Percentiles rank a stretch among this genome's conserved stretches.
phyloP scores from a whole-genome alignment of 371 early-diverging fungal species.

The Mortierella sp. region DNA sequence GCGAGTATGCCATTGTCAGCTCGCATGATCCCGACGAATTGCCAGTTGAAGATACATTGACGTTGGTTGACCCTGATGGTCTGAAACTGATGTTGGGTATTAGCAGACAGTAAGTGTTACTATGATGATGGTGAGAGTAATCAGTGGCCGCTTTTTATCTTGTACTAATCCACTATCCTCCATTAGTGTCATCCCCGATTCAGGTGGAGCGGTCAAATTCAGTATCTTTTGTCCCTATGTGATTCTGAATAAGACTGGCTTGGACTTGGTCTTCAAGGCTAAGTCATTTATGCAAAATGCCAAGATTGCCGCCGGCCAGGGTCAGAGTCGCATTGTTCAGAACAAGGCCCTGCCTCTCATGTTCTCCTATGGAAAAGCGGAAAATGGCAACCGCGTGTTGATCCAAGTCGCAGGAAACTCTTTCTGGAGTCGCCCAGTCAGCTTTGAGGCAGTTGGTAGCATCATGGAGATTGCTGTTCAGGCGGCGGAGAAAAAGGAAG shows the following conservation, averaged over 20 bases:
- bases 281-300: constrained; percentile 84
- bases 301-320: constrained; percentile 79
- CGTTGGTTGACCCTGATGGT: constrained; percentile 75
- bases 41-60: constrained; percentile 77
- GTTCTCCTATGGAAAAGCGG: constrained; percentile 92
- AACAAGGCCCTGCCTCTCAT: constrained; percentile 83
- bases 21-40: constrained; percentile 79
- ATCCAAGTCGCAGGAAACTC: constrained; percentile 80
- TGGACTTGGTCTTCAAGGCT: constrained; percentile 83
- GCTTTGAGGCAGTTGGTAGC: constrained; percentile 96
- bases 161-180: background rate
- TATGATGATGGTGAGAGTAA: background rate
- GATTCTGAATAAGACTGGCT: constrained; percentile 93
- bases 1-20: constrained; percentile 90
- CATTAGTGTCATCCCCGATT: constrained; percentile 67
- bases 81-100: constrained; percentile 77
- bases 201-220: constrained; percentile 77
- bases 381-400: constrained; percentile 85
- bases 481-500: constrained; percentile 63
- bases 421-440: constrained; percentile 94
- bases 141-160: background rate
- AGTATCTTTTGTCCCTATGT: constrained; percentile 82
- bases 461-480: constrained; percentile 83
- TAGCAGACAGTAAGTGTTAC: constrained; percentile 67
- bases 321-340: constrained; percentile 45